phyloP scores from a whole-genome alignment of 2,329 filamentous ascomycete genomes.

The Septoria petroselini region DNA sequence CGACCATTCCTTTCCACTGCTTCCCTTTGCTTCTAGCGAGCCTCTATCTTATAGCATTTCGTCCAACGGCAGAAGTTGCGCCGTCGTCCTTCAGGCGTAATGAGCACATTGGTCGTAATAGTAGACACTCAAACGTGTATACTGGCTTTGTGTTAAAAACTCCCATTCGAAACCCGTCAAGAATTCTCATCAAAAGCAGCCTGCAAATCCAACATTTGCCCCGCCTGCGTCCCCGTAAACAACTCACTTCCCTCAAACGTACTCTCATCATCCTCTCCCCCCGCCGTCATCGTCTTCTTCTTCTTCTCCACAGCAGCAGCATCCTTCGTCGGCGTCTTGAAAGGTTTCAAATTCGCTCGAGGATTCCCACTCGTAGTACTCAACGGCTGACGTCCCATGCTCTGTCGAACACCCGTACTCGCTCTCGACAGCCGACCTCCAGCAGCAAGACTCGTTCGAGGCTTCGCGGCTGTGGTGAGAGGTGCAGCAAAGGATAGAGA shows the following conservation, averaged over 20 bases:
- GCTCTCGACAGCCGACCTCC: slow-evolving; percentile 14
- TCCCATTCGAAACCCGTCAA: no score
- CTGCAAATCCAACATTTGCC: slow-evolving; percentile 15
- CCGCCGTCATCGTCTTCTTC: no score
- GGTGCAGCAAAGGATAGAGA: slow-evolving; percentile 20
- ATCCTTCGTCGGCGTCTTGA: slow-evolving; percentile 28
- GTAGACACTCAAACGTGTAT: no score
- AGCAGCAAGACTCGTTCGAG: slow-evolving; percentile 25
- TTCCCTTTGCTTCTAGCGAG: no score
- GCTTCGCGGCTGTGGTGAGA: slow-evolving; percentile 28
- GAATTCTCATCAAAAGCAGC: slow-evolving; percentile 15
- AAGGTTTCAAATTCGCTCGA: slow-evolving; percentile 24
- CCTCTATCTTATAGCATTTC: no score
- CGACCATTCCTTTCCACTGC: no score
- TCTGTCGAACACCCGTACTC: slow-evolving; percentile 24
- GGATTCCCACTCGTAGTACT: slow-evolving; percentile 31
- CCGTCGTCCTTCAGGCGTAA: no score
- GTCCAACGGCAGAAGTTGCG: no score
- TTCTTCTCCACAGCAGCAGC: slow-evolving; percentile 28
- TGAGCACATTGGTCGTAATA: no score
- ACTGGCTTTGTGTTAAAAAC: no score
- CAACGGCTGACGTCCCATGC: slow-evolving; percentile 24
- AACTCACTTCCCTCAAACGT: slow-evolving; percentile 42
- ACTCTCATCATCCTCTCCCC: no score
- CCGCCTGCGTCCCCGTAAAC: slow-evolving; percentile 38